Percentiles rank a stretch among this genome's conserved stretches.
These are phyloP conservation scores for Hortaea werneckii DNA, from an alignment of 2,329 filamentous ascomycete species.

Conservation along the genomic window DNA sequence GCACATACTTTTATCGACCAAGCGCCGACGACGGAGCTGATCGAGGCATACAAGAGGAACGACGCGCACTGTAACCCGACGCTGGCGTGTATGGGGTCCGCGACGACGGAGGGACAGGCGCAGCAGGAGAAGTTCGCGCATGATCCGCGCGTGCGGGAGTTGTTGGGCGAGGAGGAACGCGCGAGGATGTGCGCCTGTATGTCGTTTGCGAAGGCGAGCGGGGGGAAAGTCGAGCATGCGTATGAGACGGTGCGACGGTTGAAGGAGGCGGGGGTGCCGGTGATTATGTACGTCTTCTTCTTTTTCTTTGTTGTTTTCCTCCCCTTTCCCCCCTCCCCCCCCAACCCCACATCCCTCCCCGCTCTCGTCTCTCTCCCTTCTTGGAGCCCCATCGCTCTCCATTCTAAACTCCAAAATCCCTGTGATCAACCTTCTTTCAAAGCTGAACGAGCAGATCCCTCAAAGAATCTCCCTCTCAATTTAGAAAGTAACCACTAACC, in stretches of 20 bases:
- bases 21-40: slow-evolving; percentile 28
- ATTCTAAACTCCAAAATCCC: no score
- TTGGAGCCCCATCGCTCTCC: no score
- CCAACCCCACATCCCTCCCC: no score
- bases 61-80: slow-evolving; percentile 36
- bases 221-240: slow-evolving; percentile 29
- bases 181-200: slow-evolving; percentile 33
- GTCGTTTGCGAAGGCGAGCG: slow-evolving; percentile 24
- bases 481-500: no score
- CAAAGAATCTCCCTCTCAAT: no score
- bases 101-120: slow-evolving; percentile 31
- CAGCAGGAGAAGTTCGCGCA: slow-evolving; percentile 32
- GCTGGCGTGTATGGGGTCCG: slow-evolving; percentile 29
- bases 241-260: slow-evolving; percentile 33
- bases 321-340: no score
- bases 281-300: slow-evolving; percentile 27
- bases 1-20: slow-evolving; percentile 35
- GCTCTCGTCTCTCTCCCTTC: no score
- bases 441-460: no score
- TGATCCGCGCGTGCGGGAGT: slow-evolving; percentile 26
- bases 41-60: slow-evolving; percentile 33
- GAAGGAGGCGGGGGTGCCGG: slow-evolving; percentile 30
- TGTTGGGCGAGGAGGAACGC: slow-evolving; percentile 26
- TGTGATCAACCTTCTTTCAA: no score
- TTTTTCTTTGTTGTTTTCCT: no score